Percentiles rank a stretch among this genome's conserved stretches.
These are phyloP conservation scores for Diaporthe vaccinii DNA, from an alignment of 2,329 filamentous ascomycete species.

Conservation along the genomic window DNA sequence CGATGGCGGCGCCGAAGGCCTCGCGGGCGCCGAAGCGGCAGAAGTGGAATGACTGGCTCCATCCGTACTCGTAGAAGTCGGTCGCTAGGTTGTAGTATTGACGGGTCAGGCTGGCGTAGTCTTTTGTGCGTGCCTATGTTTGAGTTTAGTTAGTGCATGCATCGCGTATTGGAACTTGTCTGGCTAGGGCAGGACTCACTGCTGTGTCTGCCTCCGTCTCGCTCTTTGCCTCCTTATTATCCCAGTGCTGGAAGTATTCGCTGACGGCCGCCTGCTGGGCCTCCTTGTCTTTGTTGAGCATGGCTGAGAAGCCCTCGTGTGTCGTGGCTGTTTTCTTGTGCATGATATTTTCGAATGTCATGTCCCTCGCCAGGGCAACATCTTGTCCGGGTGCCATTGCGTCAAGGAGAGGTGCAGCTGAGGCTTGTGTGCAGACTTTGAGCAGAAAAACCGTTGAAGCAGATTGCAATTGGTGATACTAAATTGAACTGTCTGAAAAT, in stretches of 20 bases:
- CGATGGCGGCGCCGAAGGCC: conserved; percentile 79
- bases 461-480: background rate
- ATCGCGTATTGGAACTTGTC: accelerated
- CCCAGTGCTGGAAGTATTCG: conserved; percentile 42
- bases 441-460: too few species aligned
- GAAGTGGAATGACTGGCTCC: conserved; percentile 83
- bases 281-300: conserved; percentile 41
- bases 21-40: conserved; percentile 80
- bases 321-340: conserved; percentile 37
- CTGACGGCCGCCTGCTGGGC: conserved; percentile 37
- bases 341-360: conserved; percentile 41
- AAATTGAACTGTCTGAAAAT: background rate
- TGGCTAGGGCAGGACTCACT: conserved; percentile 2
- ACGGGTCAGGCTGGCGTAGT: conserved; percentile 40
- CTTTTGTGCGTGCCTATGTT: conserved; percentile 33
- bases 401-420: background rate
- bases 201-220: conserved; percentile 40
- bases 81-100: conserved; percentile 80
- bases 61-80: conserved; percentile 82
- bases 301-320: conserved; percentile 39
- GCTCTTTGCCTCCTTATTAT: conserved; percentile 41
- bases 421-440: too few species aligned
- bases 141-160: background rate
- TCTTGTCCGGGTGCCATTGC: conserved; percentile 31
- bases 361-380: conserved; percentile 33